Evolutionary conservation across 2,329 filamentous ascomycete genomes (phyloP), one percentile per base, ranked within the genome.

Genomic region (Hyphodiscus sp.): DNA sequence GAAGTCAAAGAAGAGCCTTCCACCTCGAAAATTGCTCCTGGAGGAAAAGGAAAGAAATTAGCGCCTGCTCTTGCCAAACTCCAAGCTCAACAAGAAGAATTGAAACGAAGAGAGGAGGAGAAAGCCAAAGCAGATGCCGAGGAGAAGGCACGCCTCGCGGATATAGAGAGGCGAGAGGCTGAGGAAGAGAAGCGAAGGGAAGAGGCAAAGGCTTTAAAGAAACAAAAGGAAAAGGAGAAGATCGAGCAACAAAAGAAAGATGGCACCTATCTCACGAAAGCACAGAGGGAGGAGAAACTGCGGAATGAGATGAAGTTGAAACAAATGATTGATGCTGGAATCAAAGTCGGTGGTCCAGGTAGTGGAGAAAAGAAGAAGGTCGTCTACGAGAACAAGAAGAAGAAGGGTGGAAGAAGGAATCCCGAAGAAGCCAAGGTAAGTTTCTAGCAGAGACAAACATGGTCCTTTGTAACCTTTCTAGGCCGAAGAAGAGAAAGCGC

Each of bases 41-140:
- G 79, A 26, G 85, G 82, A 45, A 96, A 96, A 77, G 86, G 85
- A 67, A 97, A 95, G 82, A 99, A 97, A 76, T 64, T 97, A 18
- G 87, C 88, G 13, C 76, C 88, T 52, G 85, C 85, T 52, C 77
- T 95, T 45, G 78, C 81, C 47, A 76, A 85, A 45, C 74, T 95
- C 30, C 88, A 92, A 74, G 88, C 87, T 73, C 87, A 92, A 70
- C 89, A 94, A 68, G 89, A 94, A 68, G 86, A 87, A 61, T 73
- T 88, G n/a, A 79, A 79, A 53, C 78, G 74, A 61, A 74, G 73
- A 53, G 76, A 86, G 64, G 86, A 91, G 65, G 86, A 88, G 63
- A 74, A 76, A 18, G 82, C 78, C 49, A 74, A 74, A 16, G 57
- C 75, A 2, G 70, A 71, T 5, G 83, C 80, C 7, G 86, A 89